Evolutionary conservation across 106 monocot species (phyloP), one percentile per base, ranked within the genome.

Genomic region (Allium cepa): DNA sequence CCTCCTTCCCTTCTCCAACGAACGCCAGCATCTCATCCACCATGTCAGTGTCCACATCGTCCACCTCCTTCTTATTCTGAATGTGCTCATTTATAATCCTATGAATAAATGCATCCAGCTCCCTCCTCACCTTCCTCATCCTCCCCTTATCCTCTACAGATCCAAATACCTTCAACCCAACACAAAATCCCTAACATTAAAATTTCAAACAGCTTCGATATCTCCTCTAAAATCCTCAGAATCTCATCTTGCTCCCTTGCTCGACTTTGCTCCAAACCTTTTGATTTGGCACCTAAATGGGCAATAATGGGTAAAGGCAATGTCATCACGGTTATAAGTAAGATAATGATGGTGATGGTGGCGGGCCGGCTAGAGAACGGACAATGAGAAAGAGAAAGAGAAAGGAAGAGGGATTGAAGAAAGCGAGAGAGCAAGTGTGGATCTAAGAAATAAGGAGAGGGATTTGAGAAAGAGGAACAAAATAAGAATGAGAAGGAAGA

Each of bases 251-350:
- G 79, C 50, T 77, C n/a, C 73, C 36, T 69, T 36, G 46, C 63
- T 59, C 36, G 55, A 49, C 46, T 76, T 71, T 50, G 89, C 17
- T 8, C 92, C 89, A 80, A 92, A 92, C 7, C 92, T 97, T 48
- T 92, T 79, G 84, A 92, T 92, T 74, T 92, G 92, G 71, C 97
- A 86, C 92, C 97, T 92, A 86, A 97, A 97, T 56, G 88, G 89
- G 12, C 97, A 88, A 84, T 92, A 89, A 77, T 92, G 78, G 16
- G 97, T 92, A 75, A 97, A 97, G 73, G 89, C 97, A 92, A 97
- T 92, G 82, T 97, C 97, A 50, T 80, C 75, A 69, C 84, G 84
- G 82, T 85, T 71, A 82, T 97, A 97, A 55, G 97, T 92, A 36
- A 97, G 84, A 82, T 89, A 92, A n/a, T 7, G 76, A 90, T 97